Conservation (phyloP, 768 basidiomycete species). For the Gloeophyllum trabeum region DNA sequence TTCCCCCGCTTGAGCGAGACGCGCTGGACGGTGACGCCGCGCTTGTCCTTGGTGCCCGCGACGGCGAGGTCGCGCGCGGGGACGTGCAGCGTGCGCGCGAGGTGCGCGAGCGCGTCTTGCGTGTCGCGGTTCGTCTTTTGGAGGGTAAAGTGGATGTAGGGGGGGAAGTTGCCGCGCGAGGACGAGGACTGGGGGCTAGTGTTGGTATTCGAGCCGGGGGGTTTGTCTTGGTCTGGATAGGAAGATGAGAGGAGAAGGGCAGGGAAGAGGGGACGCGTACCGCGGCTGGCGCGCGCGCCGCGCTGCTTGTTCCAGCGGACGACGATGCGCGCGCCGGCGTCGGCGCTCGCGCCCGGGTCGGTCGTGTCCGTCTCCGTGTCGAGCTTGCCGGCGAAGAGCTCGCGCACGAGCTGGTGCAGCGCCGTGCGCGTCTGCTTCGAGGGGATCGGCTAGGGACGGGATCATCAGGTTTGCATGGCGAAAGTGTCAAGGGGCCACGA, state of each 20-base stretch:
- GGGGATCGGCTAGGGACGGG: slow-evolving; percentile 67
- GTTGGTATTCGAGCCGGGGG: too few relatives aligned
- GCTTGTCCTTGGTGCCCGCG: slow-evolving; percentile 97
- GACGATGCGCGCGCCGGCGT: slow-evolving; percentile 64
- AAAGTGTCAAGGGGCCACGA: slow-evolving; percentile 20
- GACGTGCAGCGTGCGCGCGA: slow-evolving; percentile 70
- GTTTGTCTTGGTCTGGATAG: too few relatives aligned
- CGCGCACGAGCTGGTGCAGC: slow-evolving; percentile 73
- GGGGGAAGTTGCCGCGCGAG: slow-evolving; percentile 59
- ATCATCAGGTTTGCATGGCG: neutral
- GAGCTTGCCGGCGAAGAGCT: slow-evolving; percentile 73
- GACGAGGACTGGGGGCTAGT: too few relatives aligned
- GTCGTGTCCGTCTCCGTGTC: slow-evolving; percentile 69
- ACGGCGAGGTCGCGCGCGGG: slow-evolving; percentile 75
- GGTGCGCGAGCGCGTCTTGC: slow-evolving; percentile 79
- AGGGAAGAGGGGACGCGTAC: slow-evolving; percentile 1
- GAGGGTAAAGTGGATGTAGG: slow-evolving; percentile 91
- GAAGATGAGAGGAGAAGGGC: neutral
- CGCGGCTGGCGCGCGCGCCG: slow-evolving; percentile 24
- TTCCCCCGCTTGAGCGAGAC: slow-evolving; percentile 71
- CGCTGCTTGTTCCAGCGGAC: slow-evolving; percentile 67
- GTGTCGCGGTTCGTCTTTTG: slow-evolving; percentile 98
- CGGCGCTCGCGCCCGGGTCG: slow-evolving; percentile 25
- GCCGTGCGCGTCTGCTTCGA: slow-evolving; percentile 74
- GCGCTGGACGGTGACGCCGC: slow-evolving; percentile 90